Evolutionary conservation across 2,329 filamentous ascomycete genomes (phyloP).

Genomic region (Diplodia seriata): DNA sequence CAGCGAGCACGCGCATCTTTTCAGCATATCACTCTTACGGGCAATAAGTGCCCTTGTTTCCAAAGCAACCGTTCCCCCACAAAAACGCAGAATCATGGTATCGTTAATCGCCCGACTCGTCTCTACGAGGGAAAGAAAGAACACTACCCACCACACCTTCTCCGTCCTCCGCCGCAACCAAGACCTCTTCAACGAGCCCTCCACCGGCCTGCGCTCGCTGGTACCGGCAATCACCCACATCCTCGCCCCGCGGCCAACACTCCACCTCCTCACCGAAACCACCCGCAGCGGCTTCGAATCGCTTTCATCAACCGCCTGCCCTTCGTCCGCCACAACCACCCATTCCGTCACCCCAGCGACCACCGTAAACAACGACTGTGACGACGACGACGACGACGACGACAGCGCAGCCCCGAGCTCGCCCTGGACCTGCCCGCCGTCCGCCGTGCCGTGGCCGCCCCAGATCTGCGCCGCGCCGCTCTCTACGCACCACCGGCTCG

Average conservation of each 20-base stretch:
- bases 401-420: too few relatives aligned
- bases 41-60: background rate
- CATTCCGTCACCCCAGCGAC: too few relatives aligned
- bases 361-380: background rate
- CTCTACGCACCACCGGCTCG: conserved; percentile 18
- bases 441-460: conserved; percentile 9
- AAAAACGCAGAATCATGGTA: conserved; percentile 4
- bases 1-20: background rate
- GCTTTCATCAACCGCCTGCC: background rate
- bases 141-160: background rate
- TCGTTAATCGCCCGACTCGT: background rate
- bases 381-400: background rate
- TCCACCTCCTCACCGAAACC: background rate
- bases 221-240: conserved; percentile 4
- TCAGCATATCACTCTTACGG: background rate
- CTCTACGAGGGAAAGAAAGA: background rate
- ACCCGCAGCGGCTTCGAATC: background rate
- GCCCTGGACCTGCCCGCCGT: conserved; percentile 1
- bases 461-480: conserved; percentile 20
- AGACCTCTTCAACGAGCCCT: background rate
- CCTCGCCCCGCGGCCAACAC: background rate
- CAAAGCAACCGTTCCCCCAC: too few relatives aligned
- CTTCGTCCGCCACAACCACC: background rate
- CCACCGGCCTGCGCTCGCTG: background rate
- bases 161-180: conserved; percentile 1